These are phyloP conservation scores for Penicillium canescens DNA, from an alignment of 495 filamentous ascomycete species.

Conservation along the genomic window DNA sequence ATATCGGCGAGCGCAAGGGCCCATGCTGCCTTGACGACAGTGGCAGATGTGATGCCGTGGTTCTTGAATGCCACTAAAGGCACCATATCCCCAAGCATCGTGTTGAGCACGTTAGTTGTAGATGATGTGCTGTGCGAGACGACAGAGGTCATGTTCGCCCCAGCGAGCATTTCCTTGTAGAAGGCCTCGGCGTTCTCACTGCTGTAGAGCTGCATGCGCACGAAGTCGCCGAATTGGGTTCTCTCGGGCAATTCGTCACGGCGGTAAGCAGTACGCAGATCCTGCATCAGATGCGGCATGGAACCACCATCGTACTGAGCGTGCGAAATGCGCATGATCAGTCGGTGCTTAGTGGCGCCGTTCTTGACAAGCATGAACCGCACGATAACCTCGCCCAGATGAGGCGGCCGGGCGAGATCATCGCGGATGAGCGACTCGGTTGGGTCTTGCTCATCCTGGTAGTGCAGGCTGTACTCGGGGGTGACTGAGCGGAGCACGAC, in stretches of 20 bases:
- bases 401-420: constrained; percentile 40
- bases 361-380: constrained; percentile 51
- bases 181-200: constrained; percentile 28
- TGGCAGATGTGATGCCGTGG: constrained; percentile 24
- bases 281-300: constrained; percentile 24
- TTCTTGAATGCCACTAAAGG: constrained; percentile 21
- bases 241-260: constrained; percentile 23
- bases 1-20: constrained; percentile 41
- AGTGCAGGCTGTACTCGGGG: constrained; percentile 10
- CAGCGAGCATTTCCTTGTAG: constrained; percentile 32
- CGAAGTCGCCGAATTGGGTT: constrained; percentile 52
- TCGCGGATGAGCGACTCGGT: constrained; percentile 32
- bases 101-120: constrained; percentile 22
- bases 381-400: constrained; percentile 53
- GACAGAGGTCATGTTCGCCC: constrained; percentile 29
- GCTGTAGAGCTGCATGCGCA: constrained; percentile 24
- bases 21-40: constrained; percentile 46
- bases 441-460: constrained; percentile 32
- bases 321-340: constrained; percentile 38
- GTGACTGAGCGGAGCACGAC: constrained; percentile 34
- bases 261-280: constrained; percentile 16
- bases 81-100: constrained; percentile 19
- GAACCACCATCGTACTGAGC: constrained; percentile 33
- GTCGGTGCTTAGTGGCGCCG: constrained; percentile 37
- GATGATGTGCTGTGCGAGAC: constrained; percentile 21